Evolutionary conservation across 2,329 filamentous ascomycete species (phyloP).

Genomic region (Venturia aucupariae): DNA sequence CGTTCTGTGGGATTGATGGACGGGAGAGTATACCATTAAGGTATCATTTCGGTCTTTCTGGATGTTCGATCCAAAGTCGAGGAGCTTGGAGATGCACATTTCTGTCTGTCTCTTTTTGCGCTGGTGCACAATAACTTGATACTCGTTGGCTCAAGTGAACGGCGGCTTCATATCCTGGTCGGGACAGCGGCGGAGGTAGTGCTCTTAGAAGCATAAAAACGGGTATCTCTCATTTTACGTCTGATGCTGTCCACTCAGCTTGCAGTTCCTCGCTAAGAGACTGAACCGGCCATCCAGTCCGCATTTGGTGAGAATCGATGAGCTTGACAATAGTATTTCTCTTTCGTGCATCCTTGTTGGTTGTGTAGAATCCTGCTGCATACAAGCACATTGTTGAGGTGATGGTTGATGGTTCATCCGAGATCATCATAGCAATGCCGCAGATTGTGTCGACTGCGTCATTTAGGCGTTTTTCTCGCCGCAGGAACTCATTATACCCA

Average conservation of each 20-base stretch:
- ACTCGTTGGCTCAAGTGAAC: background rate
- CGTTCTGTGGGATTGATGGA: too few relatives aligned
- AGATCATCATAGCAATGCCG: constrained; percentile 38
- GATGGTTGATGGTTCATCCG: constrained; percentile 10
- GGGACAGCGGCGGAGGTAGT: background rate
- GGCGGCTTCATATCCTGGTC: background rate
- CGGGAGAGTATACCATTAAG: too few relatives aligned
- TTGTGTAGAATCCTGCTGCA: constrained; percentile 2
- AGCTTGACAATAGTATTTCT: constrained; percentile 9
- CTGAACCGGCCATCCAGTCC: constrained; percentile 11
- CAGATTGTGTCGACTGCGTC: constrained; percentile 42
- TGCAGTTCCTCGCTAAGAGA: constrained; percentile 8
- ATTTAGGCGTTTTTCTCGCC: constrained; percentile 35
- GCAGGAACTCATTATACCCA: constrained; percentile 40
- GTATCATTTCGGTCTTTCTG: background rate
- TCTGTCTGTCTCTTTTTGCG: too few relatives aligned
- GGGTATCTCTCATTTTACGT: constrained; percentile 1
- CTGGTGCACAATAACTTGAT: background rate
- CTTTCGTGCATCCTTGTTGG: constrained; percentile 1
- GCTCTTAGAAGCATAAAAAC: background rate
- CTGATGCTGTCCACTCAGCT: constrained; percentile 5
- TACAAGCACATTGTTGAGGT: constrained; percentile 6
- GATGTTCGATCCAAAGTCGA: background rate
- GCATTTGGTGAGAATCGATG: constrained; percentile 7
- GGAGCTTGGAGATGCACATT: background rate